phyloP scores from a whole-genome alignment of 495 filamentous ascomycete species.

The Hapsidospora chrysogenum region DNA sequence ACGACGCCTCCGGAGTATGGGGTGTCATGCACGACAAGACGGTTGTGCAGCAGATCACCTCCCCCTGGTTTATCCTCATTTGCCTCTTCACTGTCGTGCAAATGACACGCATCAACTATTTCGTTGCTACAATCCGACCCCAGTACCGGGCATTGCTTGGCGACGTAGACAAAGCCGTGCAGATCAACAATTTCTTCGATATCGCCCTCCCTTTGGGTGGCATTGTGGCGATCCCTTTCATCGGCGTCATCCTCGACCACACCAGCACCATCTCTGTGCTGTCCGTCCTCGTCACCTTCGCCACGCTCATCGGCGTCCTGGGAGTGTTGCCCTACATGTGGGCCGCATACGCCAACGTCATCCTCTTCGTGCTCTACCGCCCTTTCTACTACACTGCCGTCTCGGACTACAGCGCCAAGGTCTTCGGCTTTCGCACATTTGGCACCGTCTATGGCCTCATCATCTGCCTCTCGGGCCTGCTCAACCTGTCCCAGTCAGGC shows the following conservation, averaged over 20 bases:
- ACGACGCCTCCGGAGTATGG: conserved; percentile 60
- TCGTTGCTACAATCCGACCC: conserved; percentile 74
- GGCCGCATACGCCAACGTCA: conserved; percentile 64
- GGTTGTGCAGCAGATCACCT: conserved; percentile 56
- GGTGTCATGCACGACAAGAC: conserved; percentile 69
- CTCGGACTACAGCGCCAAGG: conserved; percentile 78
- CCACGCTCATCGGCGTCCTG: conserved; percentile 63
- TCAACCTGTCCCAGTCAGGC: conserved; percentile 74
- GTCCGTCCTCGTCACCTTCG: conserved; percentile 49
- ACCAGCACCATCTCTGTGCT: conserved; percentile 61
- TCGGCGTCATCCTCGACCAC: conserved; percentile 66
- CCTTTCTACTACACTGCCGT: conserved; percentile 66
- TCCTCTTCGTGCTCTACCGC: conserved; percentile 62
- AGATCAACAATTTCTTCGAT: conserved; percentile 78
- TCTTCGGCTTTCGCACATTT: conserved; percentile 91
- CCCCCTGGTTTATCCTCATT: conserved; percentile 80
- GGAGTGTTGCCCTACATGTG: conserved; percentile 52
- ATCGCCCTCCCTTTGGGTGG: conserved; percentile 77
- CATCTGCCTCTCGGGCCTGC: conserved; percentile 72
- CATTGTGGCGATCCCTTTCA: conserved; percentile 71
- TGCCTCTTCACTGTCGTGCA: conserved; percentile 75
- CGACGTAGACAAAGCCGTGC: conserved; percentile 35
- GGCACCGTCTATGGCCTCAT: conserved; percentile 92
- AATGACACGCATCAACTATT: conserved; percentile 96
- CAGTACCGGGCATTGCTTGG: conserved; percentile 74